Conservation (phyloP, 139 green algal genomes). For the Tetraselmis chui region DNA sequence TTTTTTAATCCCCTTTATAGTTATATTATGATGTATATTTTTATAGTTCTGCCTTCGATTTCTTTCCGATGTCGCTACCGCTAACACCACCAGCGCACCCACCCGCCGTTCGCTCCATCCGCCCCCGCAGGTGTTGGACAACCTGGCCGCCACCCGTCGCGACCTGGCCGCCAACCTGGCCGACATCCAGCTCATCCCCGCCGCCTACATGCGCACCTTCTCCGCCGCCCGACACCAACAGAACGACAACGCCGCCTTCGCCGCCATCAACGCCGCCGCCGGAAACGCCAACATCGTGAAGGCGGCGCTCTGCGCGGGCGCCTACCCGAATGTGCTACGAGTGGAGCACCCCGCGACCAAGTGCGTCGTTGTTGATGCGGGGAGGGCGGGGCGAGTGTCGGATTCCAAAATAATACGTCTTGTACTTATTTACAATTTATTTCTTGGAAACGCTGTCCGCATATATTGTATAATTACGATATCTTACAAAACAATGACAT, state of each 20-base stretch:
- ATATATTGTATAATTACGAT: no score
- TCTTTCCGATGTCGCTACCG: no score
- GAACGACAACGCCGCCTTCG: background rate
- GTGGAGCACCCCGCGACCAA: conserved; percentile 58
- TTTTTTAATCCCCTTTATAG: no score
- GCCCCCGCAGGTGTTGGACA: background rate
- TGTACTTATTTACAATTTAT: background rate
- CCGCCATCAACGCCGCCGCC: background rate
- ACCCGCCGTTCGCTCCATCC: no score
- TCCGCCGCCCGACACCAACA: background rate
- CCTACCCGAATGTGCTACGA: conserved; percentile 88
- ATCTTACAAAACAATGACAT: no score
- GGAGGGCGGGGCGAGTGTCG: background rate
- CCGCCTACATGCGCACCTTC: conserved; percentile 17
- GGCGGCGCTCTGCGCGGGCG: conserved; percentile 60
- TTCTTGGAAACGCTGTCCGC: background rate
- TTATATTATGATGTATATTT: no score
- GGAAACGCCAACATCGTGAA: conserved; percentile 40
- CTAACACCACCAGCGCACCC: no score
- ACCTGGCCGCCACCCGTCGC: background rate
- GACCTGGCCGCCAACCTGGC: conserved; percentile 66
- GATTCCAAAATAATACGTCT: background rate
- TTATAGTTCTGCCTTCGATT: no score
- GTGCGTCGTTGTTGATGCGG: background rate
- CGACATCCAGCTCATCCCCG: conserved; percentile 60